Evolutionary conservation across 2,329 filamentous ascomycete species (phyloP), one percentile per base, ranked within the genome.

Genomic region (Sclerotinia borealis): DNA sequence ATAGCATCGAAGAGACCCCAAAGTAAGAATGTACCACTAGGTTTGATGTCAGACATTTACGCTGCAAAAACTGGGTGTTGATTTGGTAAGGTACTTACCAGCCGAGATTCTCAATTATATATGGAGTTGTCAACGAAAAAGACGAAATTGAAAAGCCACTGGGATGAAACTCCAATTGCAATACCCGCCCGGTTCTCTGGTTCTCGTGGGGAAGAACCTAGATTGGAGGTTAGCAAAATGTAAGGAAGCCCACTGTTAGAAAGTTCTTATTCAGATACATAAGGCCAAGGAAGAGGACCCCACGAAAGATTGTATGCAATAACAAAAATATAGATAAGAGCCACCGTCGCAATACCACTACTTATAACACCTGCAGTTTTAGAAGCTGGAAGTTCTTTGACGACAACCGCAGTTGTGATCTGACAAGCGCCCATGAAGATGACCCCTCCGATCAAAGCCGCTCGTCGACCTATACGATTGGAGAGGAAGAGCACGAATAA

Each of bases 251-350:
- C 8, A 25, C 29, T 2, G 8, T 31, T 9, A 8, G 49, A 10
- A 11, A 52, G 4, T 1, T 36, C 83, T 63, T 83, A 81, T 64
- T 81, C 76, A 4, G 76, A 76, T 67, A 79, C 76, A 68, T 81
- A 83, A 4, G 80, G 74, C 79, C 80, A 83, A 22, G 79, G 77
- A 4, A 82, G 73, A 0, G 80, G 80, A 0, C 80, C 81, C 80
- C 79, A 83, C 1, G 76, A 79, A 37, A 81, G 77, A 56, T 81
- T 79, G 66, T 81, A 83, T 2, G 76, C 77, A 71, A 83, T 78
- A 31, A 84, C 80, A 64, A 81, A 81, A 5, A 84, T 74, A 68
- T 84, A 85, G 60, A 85, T 84, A 15, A 85, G 73, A 0, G 79
- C 78, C 1, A 85, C 76, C 0, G 80, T 85, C 2, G 78, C 78